A percentile compares a stretch with the other conserved stretches of the same genome.
Conservation (phyloP, 2,329 filamentous ascomycete species). For the Leptographium galeiforme region DNA sequence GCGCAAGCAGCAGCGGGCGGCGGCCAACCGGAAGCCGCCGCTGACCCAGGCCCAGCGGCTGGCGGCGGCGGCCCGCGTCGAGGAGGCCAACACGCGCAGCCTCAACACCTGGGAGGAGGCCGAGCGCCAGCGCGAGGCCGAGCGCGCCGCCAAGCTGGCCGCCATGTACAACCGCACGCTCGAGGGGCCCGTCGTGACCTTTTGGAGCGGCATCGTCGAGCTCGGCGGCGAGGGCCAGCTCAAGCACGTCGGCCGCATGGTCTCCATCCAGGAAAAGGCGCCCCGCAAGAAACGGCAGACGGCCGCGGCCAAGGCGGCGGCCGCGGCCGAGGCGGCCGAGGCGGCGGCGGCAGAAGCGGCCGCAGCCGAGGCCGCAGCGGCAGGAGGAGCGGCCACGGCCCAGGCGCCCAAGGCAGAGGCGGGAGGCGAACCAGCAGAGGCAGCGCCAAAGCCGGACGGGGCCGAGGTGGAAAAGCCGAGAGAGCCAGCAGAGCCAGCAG, state of each 20-base stretch:
- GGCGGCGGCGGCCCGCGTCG: slow-evolving; percentile 67
- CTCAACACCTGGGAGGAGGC: slow-evolving; percentile 88
- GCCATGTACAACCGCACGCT: slow-evolving; percentile 78
- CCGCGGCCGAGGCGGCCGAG: not conserved
- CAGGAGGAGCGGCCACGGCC: not conserved
- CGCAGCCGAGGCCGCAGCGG: not conserved
- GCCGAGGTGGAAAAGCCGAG: not conserved
- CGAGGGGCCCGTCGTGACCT: slow-evolving; percentile 78
- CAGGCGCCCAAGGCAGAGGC: not conserved
- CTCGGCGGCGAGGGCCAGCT: slow-evolving; percentile 61
- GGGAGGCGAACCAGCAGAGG: not conserved
- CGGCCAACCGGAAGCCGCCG: slow-evolving; percentile 61
- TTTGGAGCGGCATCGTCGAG: slow-evolving; percentile 83
- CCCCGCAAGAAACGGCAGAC: slow-evolving; percentile 36
- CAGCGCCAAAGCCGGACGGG: not conserved
- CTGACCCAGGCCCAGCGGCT: slow-evolving; percentile 82
- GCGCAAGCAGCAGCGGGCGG: slow-evolving; percentile 54
- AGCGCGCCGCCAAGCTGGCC: slow-evolving; percentile 69
- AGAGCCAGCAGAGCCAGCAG: not conserved
- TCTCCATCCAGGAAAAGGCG: slow-evolving; percentile 47
- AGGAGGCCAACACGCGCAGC: slow-evolving; percentile 79
- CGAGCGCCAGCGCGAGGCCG: slow-evolving; percentile 76
- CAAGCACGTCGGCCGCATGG: slow-evolving; percentile 53
- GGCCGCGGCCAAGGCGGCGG: slow-evolving; percentile 12
- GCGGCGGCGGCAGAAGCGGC: slow-evolving; percentile 13